Percentiles rank a stretch among this genome's conserved stretches.
Conservation (phyloP, 495 filamentous ascomycete genomes). For the Viridothelium virens region DNA sequence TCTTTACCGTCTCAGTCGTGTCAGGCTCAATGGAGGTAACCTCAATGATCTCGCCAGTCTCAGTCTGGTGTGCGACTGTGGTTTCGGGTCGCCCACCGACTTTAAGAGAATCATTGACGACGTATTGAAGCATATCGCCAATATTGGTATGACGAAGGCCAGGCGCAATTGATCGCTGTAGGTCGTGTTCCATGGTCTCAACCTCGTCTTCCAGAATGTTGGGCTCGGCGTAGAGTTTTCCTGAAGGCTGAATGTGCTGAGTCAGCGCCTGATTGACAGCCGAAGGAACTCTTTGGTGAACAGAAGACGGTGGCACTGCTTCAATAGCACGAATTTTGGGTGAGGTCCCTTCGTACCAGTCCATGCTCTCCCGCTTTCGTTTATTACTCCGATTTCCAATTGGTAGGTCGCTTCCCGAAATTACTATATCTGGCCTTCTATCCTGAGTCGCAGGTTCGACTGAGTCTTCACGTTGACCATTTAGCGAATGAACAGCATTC, state of each 20-base stretch:
- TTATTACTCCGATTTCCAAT: constrained; percentile 26
- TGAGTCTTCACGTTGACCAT: constrained; percentile 11
- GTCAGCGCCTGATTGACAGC: neutral
- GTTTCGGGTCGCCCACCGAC: constrained; percentile 69
- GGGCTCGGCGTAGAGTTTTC: neutral
- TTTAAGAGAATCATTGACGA: constrained; percentile 63
- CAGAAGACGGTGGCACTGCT: neutral
- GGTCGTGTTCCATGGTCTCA: neutral
- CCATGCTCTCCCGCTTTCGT: constrained; percentile 26
- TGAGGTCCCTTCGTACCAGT: constrained; percentile 9
- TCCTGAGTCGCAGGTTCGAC: constrained; percentile 14
- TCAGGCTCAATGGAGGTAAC: constrained; percentile 52
- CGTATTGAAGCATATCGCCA: constrained; percentile 57
- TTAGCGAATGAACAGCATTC: constrained; percentile 13
- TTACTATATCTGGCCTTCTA: constrained; percentile 30
- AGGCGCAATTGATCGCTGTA: constrained; percentile 32
- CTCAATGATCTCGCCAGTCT: constrained; percentile 59
- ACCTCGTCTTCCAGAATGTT: constrained; percentile 16
- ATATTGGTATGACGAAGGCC: constrained; percentile 54
- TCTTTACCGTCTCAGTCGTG: constrained; percentile 51
- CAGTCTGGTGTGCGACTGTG: constrained; percentile 50
- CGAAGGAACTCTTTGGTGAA: neutral
- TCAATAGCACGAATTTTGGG: constrained; percentile 6
- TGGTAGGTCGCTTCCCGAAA: constrained; percentile 28
- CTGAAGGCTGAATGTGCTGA: neutral